Evolutionary conservation across 1,284 basidiomycete species (phyloP).

Genomic region (Prillingera fragicola): DNA sequence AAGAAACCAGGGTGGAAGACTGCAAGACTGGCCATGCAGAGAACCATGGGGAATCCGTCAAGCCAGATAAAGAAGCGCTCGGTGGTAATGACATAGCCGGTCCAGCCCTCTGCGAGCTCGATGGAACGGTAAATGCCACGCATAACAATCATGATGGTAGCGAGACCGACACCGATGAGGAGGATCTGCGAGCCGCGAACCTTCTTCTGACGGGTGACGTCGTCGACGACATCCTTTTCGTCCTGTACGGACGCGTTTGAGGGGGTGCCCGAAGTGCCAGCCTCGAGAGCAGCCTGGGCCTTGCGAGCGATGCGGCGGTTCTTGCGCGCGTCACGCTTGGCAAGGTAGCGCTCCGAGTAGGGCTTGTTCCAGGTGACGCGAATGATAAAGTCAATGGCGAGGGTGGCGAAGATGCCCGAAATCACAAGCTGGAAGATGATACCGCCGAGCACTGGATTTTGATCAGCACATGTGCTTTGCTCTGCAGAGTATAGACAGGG

Average conservation of each 20-base stretch:
- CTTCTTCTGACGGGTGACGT: neutral
- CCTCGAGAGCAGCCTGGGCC: no score
- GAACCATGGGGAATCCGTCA: slow-evolving; percentile 33
- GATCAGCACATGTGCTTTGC: neutral
- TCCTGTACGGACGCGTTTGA: neutral
- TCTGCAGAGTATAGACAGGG: neutral
- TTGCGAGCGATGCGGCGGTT: neutral
- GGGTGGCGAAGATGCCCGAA: slow-evolving; percentile 35
- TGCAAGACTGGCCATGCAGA: slow-evolving; percentile 24
- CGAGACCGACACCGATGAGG: slow-evolving; percentile 30
- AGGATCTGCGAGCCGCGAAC: slow-evolving; percentile 17
- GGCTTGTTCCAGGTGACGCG: slow-evolving; percentile 20
- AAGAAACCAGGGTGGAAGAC: slow-evolving; percentile 28
- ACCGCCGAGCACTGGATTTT: slow-evolving; percentile 38
- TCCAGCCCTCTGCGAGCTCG: slow-evolving; percentile 38
- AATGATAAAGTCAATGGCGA: slow-evolving; percentile 35
- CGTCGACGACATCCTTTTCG: neutral
- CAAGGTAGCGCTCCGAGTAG: slow-evolving; percentile 14
- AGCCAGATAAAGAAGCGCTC: slow-evolving; percentile 29
- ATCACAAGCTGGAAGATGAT: slow-evolving; percentile 44
- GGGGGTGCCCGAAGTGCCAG: no score
- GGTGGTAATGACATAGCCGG: slow-evolving; percentile 17
- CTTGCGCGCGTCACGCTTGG: neutral
- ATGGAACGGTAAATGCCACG: slow-evolving; percentile 41
- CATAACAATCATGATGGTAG: slow-evolving; percentile 38